Conservation (phyloP, 2,329 filamentous ascomycete species). For the Neonectria faginata region DNA sequence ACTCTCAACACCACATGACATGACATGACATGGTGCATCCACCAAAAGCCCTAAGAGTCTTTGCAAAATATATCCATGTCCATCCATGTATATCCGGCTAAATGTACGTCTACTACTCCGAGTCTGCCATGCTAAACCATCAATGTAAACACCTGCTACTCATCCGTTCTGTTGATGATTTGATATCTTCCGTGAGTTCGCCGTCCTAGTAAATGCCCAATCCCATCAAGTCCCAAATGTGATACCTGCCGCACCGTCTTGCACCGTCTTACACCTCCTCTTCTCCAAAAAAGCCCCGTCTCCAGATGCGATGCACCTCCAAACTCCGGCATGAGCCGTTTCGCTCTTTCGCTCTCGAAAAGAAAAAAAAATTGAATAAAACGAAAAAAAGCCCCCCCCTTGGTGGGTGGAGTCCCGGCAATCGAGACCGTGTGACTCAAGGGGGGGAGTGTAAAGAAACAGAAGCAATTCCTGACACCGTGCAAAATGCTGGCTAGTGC, state of each 20-base stretch:
- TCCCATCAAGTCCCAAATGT: conserved; percentile 18
- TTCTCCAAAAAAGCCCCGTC: conserved; percentile 26
- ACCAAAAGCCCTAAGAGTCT: not conserved
- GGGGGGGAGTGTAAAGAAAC: conserved; percentile 20
- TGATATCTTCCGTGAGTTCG: conserved; percentile 21
- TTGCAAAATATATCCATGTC: not conserved
- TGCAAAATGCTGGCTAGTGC: conserved; percentile 34
- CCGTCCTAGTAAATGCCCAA: conserved; percentile 25
- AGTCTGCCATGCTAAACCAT: conserved; percentile 8
- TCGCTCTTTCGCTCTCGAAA: conserved; percentile 20
- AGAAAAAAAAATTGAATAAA: no score
- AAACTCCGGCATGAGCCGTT: conserved; percentile 38
- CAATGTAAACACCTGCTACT: conserved; percentile 10
- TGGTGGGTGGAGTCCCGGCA: conserved; percentile 27
- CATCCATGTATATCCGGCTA: not conserved
- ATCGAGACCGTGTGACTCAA: conserved; percentile 4
- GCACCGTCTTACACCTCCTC: conserved; percentile 9
- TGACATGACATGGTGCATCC: not conserved
- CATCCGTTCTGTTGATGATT: conserved; percentile 13
- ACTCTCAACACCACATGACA: not conserved
- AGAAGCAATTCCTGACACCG: conserved; percentile 38
- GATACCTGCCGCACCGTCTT: conserved; percentile 29
- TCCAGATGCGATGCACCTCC: conserved; percentile 25
- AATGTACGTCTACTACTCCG: not conserved
- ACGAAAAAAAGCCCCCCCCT: conserved; percentile 21